phyloP scores from a whole-genome alignment of 1,139 yeast species.

The Entelexis sorbosivorans region DNA sequence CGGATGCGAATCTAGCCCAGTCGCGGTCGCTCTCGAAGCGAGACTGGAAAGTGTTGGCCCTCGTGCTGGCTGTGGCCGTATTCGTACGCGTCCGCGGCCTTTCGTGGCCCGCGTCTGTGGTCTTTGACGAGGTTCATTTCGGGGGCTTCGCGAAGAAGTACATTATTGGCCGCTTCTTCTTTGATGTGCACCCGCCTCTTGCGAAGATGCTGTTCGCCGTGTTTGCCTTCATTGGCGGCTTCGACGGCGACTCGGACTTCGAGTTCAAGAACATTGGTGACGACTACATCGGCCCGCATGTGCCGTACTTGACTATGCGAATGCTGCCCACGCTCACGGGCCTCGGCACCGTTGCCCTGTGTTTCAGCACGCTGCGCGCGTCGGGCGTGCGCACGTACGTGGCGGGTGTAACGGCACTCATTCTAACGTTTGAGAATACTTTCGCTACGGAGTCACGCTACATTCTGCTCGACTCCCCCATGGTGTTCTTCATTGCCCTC shows the following conservation, averaged over 20 bases:
- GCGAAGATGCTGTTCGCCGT: slow-evolving; percentile 84
- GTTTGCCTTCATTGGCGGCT: slow-evolving; percentile 61
- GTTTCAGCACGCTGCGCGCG: slow-evolving; percentile 71
- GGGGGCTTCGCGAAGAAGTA: slow-evolving; percentile 61
- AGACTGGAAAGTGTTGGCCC: slow-evolving; percentile 33
- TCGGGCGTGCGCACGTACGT: slow-evolving; percentile 78
- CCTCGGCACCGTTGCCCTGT: slow-evolving; percentile 60
- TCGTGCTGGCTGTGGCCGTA: slow-evolving; percentile 45
- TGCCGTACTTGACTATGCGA: slow-evolving; percentile 77
- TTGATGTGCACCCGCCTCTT: slow-evolving; percentile 93
- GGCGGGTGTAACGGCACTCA: slow-evolving; percentile 53
- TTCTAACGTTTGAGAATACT: slow-evolving; percentile 74
- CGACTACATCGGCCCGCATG: slow-evolving; percentile 33
- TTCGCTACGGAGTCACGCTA: slow-evolving; percentile 80
- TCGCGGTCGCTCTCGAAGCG: slow-evolving; percentile 26
- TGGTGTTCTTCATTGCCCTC: slow-evolving; percentile 82
- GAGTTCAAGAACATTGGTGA: slow-evolving; percentile 49
- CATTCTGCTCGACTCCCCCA: slow-evolving; percentile 82
- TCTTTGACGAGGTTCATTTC: slow-evolving; percentile 77
- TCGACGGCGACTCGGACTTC: slow-evolving; percentile 64
- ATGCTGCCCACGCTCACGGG: slow-evolving; percentile 76
- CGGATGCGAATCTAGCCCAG: slow-evolving; percentile 34
- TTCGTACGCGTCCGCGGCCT: slow-evolving; percentile 52
- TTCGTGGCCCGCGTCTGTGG: slow-evolving; percentile 65
- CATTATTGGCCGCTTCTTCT: slow-evolving; percentile 57